Conservation (phyloP, 148 eudicot genomes). For the Nepenthes mirabilis region DNA sequence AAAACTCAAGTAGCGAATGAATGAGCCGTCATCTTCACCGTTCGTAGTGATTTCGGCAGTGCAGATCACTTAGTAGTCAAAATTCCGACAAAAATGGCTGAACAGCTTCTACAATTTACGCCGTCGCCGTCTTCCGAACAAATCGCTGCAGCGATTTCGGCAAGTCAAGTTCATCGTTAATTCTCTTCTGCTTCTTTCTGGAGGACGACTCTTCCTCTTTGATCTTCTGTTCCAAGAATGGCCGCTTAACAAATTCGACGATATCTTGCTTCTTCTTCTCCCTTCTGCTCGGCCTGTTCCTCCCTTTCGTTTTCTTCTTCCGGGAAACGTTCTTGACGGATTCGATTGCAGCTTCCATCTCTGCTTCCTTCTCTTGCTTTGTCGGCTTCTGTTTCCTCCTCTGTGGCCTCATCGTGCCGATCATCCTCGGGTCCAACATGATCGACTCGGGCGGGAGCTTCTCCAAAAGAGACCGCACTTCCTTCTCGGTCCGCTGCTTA, state of each 20-base stretch:
- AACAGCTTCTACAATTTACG: too few species aligned
- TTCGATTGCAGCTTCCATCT: constrained; percentile 54
- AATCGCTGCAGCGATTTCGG: constrained; percentile 71
- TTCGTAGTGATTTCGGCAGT: too few species aligned
- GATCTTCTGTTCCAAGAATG: constrained; percentile 41
- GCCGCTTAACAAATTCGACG: constrained; percentile 40
- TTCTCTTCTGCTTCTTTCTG: constrained; percentile 43
- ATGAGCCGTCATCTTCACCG: too few species aligned
- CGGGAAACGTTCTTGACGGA: constrained; percentile 27
- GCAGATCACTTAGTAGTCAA: too few species aligned
- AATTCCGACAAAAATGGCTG: too few species aligned
- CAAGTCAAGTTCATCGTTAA: constrained; percentile 19
- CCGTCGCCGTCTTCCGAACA: constrained; percentile 28
- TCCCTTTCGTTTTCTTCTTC: constrained; percentile 83
- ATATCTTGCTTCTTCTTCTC: constrained; percentile 46
- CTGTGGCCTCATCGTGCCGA: constrained; percentile 39
- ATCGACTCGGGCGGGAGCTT: constrained; percentile 77
- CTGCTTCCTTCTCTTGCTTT: constrained; percentile 49
- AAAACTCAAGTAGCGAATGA: too few species aligned
- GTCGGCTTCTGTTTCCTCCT: constrained; percentile 46
- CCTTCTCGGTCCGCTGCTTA: constrained; percentile 74
- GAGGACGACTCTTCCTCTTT: constrained; percentile 24
- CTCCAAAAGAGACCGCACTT: constrained; percentile 53
- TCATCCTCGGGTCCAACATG: constrained; percentile 61
- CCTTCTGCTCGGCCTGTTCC: constrained; percentile 49